Evolutionary conservation across 75 land plant genomes (phyloP), one percentile per base, ranked within the genome.

Genomic region (Larix kaempferi): DNA sequence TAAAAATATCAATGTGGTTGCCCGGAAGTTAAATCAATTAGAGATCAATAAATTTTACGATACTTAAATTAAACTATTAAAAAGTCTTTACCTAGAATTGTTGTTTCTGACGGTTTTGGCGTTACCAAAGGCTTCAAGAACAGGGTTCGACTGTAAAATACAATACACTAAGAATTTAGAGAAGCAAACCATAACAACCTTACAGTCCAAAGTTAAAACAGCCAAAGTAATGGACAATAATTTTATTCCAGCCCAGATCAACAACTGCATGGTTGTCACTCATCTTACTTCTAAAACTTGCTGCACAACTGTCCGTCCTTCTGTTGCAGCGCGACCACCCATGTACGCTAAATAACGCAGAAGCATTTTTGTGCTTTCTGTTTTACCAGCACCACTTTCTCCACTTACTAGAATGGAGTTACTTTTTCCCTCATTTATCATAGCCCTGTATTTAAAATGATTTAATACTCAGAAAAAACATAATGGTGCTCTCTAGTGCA

Each of bases 51-150:
- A 69, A 22, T 69, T 69, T 41, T 12, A n/a, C 23, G 41, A 41
- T 35, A 41, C 44, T 13, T 41, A 41, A 41, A 69, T 39, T 69
- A n/a, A 37, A 65, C n/a, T 35, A 69, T 10, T 12, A 41, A 69
- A 69, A 69, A n/a, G 33, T 0, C 78, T 79, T 63, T 59, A 90
- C 97, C 95, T 94, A 27, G 97, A 94, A 82, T 94, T 94, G 76
- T 94, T 94, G 73, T 94, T 94, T 57, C 91, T 76, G 59, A 85
- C 87, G 10, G 91, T 89, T 80, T 89, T 89, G 22, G 91, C 91
- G 71, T 88, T 94, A 71, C 97, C 95, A 87, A 94, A 94, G 44
- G 97, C 97, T 82, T 94, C 97, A 60, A 94, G 92, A 76, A 94
- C 96, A 59, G 97, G 97, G 79, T 94, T 94, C 59, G 97, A 94